A percentile compares a stretch with the other conserved stretches of the same genome.
These are phyloP conservation scores for Capronia coronata DNA, from an alignment of 2,329 filamentous ascomycete genomes.

Conservation along the genomic window DNA sequence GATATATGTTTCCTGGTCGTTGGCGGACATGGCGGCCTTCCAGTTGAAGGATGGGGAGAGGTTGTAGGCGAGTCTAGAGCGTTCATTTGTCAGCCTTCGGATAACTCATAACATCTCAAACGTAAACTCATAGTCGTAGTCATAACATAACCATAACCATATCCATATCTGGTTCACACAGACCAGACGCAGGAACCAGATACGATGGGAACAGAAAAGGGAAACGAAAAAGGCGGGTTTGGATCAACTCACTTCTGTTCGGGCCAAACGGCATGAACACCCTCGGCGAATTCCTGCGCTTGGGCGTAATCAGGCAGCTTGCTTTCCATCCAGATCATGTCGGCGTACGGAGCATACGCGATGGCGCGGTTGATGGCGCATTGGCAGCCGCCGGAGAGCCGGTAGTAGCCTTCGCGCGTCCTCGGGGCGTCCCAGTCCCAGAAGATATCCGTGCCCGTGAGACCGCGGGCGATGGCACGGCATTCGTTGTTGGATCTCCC, in stretches of 20 bases:
- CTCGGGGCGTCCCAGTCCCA: conserved; percentile 95
- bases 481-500: conserved; percentile 84
- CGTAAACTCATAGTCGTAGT: too few species aligned
- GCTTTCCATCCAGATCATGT: conserved; percentile 99
- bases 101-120: too few species aligned
- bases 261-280: conserved; percentile 89
- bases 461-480: conserved; percentile 66
- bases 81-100: too few species aligned
- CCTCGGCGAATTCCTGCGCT: conserved; percentile 85
- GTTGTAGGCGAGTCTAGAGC: conserved; percentile 87
- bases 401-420: conserved; percentile 91
- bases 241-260: conserved; percentile 73
- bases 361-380: conserved; percentile 86
- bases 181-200: too few species aligned
- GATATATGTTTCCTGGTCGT: conserved; percentile 97
- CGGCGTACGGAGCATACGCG: conserved; percentile 86
- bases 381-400: conserved; percentile 83
- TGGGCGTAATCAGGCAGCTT: conserved; percentile 88
- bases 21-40: conserved; percentile 89
- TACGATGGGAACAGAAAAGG: too few species aligned
- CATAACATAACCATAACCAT: too few species aligned
- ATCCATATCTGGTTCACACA: too few species aligned
- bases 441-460: conserved; percentile 74
- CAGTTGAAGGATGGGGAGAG: conserved; percentile 99
- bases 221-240: too few species aligned